Evolutionary conservation across 1,139 yeast species (phyloP).

Genomic region (Suhomyces bolitotheri): DNA sequence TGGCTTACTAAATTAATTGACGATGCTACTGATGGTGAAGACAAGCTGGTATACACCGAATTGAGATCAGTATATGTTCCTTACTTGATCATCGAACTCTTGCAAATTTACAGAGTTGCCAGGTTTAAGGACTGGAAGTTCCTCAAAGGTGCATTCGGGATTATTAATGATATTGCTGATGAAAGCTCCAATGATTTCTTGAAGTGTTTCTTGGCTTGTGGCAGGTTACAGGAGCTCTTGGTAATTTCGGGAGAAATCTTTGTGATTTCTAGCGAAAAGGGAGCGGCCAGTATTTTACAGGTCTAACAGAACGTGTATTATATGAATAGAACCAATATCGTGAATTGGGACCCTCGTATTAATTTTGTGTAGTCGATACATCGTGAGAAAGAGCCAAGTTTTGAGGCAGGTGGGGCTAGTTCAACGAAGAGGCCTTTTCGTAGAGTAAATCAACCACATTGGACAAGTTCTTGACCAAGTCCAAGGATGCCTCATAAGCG

Average conservation of each 20-base stretch:
- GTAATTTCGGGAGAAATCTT: conserved; percentile 58
- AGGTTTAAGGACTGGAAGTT: conserved; percentile 40
- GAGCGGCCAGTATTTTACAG: conserved; percentile 16
- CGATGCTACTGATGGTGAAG: conserved; percentile 10
- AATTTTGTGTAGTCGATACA: neutral
- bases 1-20: conserved; percentile 36
- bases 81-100: conserved; percentile 61
- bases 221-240: conserved; percentile 64
- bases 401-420: conserved; percentile 26
- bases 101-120: conserved; percentile 51
- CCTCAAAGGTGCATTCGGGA: conserved; percentile 54
- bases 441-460: conserved; percentile 87
- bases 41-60: conserved; percentile 34
- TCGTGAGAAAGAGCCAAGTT: neutral
- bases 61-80: conserved; percentile 76
- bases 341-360: neutral
- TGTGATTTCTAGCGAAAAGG: conserved; percentile 46
- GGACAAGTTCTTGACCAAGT: conserved; percentile 83
- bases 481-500: conserved; percentile 85
- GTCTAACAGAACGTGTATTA: conserved; percentile 3
- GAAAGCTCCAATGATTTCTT: conserved; percentile 43
- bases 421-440: conserved; percentile 85
- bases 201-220: conserved; percentile 57
- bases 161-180: conserved; percentile 54
- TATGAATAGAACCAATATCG: conserved; percentile 1